Evolutionary conservation across 148 eudicot species (phyloP).

Genomic region (Heliamphora exappendiculata): DNA sequence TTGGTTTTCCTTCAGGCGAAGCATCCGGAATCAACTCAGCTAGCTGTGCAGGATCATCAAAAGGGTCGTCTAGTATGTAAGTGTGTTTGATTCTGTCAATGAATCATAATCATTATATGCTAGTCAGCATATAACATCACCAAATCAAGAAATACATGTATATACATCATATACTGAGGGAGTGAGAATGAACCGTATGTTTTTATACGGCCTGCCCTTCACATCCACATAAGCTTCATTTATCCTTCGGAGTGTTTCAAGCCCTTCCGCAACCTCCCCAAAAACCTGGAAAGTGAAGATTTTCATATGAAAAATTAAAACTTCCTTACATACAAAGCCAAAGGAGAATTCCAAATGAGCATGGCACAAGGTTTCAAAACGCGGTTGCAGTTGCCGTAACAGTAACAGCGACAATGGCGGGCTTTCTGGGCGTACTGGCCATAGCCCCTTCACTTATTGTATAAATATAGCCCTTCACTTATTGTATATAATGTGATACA

Average conservation of each 20-base stretch:
- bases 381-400: too few relatives aligned
- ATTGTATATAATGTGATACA: too few relatives aligned
- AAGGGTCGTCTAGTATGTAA: conserved; percentile 84
- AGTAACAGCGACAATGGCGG: too few relatives aligned
- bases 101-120: conserved; percentile 3
- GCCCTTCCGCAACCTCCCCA: conserved; percentile 94
- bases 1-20: conserved; percentile 93
- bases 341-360: neutral
- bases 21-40: conserved; percentile 73
- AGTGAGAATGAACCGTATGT: conserved; percentile 51
- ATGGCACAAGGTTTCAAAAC: too few relatives aligned
- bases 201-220: conserved; percentile 72
- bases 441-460: too few relatives aligned
- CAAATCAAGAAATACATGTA: neutral
- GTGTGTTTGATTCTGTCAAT: conserved; percentile 80
- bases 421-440: too few relatives aligned
- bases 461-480: too few relatives aligned
- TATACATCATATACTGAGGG: neutral
- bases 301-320: neutral
- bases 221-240: conserved; percentile 95
- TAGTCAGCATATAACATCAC: neutral
- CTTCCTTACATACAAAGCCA: neutral
- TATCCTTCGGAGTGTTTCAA: conserved; percentile 63
- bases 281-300: conserved; percentile 46
- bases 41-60: conserved; percentile 79